These are phyloP conservation scores for Urochloa ruziziensis DNA, from an alignment of 176 grass and related monocot genomes.

Conservation along the genomic window DNA sequence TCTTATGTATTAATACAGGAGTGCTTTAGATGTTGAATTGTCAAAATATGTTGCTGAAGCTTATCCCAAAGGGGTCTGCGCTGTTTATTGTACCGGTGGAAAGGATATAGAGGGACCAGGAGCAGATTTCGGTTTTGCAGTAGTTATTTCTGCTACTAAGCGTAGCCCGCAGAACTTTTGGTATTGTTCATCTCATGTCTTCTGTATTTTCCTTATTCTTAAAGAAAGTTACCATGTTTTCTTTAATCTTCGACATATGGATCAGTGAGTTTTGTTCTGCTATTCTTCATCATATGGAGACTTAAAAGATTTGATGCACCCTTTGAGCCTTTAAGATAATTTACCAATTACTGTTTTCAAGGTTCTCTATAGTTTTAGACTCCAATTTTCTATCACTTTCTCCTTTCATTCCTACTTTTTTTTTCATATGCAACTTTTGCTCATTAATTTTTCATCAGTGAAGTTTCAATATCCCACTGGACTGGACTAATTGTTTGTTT, in stretches of 20 bases:
- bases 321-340: conserved; percentile 12
- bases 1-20: conserved; percentile 47
- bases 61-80: conserved; percentile 86
- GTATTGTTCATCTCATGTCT: conserved; percentile 36
- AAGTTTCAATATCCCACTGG: not conserved
- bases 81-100: conserved; percentile 78
- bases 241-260: not conserved
- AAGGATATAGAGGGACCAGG: conserved; percentile 86
- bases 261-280: conserved; percentile 11
- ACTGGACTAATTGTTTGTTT: not conserved
- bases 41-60: conserved; percentile 82
- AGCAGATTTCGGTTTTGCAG: conserved; percentile 77
- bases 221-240: conserved; percentile 10
- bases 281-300: not conserved
- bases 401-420: conserved; percentile 16
- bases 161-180: conserved; percentile 94
- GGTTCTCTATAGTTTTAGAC: not conserved
- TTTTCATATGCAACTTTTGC: not conserved
- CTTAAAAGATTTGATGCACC: not conserved
- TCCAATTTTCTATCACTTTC: not conserved
- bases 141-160: conserved; percentile 78
- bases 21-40: conserved; percentile 74
- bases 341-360: not conserved
- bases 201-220: not conserved
- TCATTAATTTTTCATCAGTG: not conserved